Percentiles rank a stretch among this genome's conserved stretches.
Evolutionary conservation across 1,139 yeast species (phyloP).

Genomic region (Candida mesenterica): DNA sequence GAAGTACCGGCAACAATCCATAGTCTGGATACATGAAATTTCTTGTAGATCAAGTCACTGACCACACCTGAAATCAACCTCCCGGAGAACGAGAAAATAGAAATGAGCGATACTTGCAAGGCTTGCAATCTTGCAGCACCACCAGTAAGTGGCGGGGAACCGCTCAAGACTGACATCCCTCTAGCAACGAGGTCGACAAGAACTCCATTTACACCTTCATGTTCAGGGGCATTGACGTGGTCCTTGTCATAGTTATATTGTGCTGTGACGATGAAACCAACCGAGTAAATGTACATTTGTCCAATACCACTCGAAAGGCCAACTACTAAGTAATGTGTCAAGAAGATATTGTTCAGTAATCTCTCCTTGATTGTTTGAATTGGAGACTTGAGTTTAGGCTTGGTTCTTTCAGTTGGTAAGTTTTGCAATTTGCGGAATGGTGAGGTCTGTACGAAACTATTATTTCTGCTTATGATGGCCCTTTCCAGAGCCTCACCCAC

Average conservation of each 20-base stretch:
- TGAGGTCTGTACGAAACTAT: slow-evolving; percentile 1
- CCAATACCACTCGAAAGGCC: slow-evolving; percentile 38
- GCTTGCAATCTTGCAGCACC: slow-evolving; percentile 41
- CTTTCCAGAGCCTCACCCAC: slow-evolving; percentile 1
- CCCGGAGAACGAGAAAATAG: slow-evolving; percentile 42
- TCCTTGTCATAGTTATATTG: slow-evolving; percentile 28
- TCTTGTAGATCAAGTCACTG: slow-evolving; percentile 38
- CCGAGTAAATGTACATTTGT: slow-evolving; percentile 45
- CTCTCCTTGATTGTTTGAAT: slow-evolving; percentile 24
- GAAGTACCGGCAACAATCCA: slow-evolving; percentile 39
- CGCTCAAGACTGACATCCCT: slow-evolving; percentile 5
- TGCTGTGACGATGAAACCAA: slow-evolving; percentile 45
- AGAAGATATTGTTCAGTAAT: slow-evolving; percentile 26
- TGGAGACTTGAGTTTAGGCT: slow-evolving; percentile 18
- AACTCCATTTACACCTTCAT: neutral
- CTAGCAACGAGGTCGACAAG: slow-evolving; percentile 5
- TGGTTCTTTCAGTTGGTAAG: slow-evolving; percentile 6
- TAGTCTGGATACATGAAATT: slow-evolving; percentile 34
- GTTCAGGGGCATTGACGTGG: neutral
- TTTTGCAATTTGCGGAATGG: neutral
- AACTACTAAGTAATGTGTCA: slow-evolving; percentile 36
- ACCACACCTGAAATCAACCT: slow-evolving; percentile 37
- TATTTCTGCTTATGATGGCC: neutral
- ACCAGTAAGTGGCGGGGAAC: slow-evolving; percentile 12
- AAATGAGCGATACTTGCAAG: slow-evolving; percentile 42